Conservation (phyloP, 2,329 filamentous ascomycete genomes). For the Colletotrichum shisoi region DNA sequence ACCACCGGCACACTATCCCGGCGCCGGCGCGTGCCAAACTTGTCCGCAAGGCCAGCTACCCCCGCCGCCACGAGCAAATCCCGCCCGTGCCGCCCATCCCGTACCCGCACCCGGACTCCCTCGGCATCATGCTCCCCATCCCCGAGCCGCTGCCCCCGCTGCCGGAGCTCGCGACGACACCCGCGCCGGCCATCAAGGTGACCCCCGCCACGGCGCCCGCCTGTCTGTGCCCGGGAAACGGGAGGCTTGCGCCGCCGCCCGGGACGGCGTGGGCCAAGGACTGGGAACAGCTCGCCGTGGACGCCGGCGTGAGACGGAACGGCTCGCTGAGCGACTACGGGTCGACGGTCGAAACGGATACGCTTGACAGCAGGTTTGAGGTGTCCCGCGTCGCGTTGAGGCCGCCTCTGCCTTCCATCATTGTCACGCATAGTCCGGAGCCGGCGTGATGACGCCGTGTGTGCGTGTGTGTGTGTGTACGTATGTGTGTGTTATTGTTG, state of each 20-base stretch:
- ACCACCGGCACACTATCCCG: slow-evolving; percentile 30
- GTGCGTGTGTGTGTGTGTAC: background rate
- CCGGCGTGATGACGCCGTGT: background rate
- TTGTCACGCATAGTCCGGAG: slow-evolving; percentile 35
- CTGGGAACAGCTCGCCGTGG: slow-evolving; percentile 39
- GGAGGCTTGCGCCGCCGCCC: slow-evolving; percentile 28
- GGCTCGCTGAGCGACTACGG: slow-evolving; percentile 35
- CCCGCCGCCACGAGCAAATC: slow-evolving; percentile 9
- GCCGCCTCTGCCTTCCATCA: slow-evolving; percentile 36
- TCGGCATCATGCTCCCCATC: slow-evolving; percentile 34
- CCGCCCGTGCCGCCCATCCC: slow-evolving; percentile 22
- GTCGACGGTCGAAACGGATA: slow-evolving; percentile 23
- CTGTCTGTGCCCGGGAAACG: slow-evolving; percentile 36
- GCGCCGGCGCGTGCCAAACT: slow-evolving; percentile 26
- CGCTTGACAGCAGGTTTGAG: slow-evolving; percentile 13
- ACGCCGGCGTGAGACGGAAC: slow-evolving; percentile 35
- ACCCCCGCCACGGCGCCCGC: slow-evolving; percentile 26
- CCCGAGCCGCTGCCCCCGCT: slow-evolving; percentile 35
- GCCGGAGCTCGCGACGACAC: slow-evolving; percentile 28
- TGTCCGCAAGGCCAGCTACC: slow-evolving; percentile 32
- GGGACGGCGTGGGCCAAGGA: slow-evolving; percentile 40
- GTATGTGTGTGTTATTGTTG: background rate
- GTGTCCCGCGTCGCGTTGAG: slow-evolving; percentile 5
- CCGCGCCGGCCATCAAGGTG: slow-evolving; percentile 15
- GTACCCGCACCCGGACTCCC: slow-evolving; percentile 35